These are phyloP conservation scores for Murraya koenigii DNA, from an alignment of 345 rosid genomes.

Conservation along the genomic window DNA sequence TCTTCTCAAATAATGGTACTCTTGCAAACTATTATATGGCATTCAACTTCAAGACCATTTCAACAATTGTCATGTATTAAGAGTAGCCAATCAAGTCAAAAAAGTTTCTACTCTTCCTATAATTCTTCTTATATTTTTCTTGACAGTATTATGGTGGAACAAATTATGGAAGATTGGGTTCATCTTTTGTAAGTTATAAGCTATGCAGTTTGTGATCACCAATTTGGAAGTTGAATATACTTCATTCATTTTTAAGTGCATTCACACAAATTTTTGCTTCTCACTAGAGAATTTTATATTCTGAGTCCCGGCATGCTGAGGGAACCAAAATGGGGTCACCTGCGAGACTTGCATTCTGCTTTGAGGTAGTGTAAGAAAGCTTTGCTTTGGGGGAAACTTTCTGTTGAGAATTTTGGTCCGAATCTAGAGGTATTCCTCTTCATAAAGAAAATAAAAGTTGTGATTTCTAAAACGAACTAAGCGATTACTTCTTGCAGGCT, in stretches of 20 bases:
- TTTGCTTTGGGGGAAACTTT: slow-evolving; percentile 37
- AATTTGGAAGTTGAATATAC: not conserved
- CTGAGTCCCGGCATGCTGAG: slow-evolving; percentile 31
- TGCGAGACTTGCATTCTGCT: slow-evolving; percentile 46
- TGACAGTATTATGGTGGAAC: slow-evolving; percentile 53
- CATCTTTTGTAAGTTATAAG: slow-evolving; percentile 31
- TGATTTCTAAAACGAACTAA: not conserved
- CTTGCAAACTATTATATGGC: slow-evolving; percentile 59
- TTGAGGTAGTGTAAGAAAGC: slow-evolving; percentile 34
- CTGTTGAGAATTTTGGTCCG: slow-evolving; percentile 19
- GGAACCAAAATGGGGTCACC: slow-evolving; percentile 57
- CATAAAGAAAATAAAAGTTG: not conserved
- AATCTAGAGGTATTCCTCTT: slow-evolving; percentile 30
- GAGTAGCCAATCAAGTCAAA: not conserved
- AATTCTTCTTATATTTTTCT: not conserved
- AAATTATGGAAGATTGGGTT: slow-evolving; percentile 39
- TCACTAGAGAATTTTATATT: not conserved
- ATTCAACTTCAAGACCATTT: not conserved
- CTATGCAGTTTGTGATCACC: not conserved
- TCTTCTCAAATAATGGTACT: slow-evolving; percentile 50
- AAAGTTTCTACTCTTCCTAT: not conserved
- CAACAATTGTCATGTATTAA: not conserved
- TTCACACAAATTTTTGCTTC: not conserved
- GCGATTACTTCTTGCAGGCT: slow-evolving; percentile 29
- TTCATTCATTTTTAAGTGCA: not conserved